Conservation (phyloP, 768 basidiomycete species). For the Cystofilobasidium bisporidii region DNA sequence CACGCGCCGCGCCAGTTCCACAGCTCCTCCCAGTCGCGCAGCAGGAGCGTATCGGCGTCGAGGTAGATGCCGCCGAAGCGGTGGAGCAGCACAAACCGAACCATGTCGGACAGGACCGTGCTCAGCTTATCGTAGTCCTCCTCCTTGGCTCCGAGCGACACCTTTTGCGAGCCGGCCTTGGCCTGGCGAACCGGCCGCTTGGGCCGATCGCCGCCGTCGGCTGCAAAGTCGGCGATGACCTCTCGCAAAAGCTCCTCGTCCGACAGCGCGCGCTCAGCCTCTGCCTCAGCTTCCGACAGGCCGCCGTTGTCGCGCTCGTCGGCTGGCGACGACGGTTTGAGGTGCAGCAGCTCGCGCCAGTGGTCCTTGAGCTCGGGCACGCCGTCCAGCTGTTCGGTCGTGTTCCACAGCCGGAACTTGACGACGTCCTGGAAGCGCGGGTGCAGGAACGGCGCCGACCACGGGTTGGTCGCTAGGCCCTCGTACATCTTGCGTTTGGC, state of each 20-base stretch:
- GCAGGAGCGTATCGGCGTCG: slow-evolving; percentile 88
- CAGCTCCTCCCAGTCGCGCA: slow-evolving; percentile 96
- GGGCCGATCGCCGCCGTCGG: slow-evolving; percentile 2
- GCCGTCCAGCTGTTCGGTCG: slow-evolving; percentile 89
- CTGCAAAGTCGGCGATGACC: slow-evolving; percentile 46
- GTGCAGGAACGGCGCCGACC: slow-evolving; percentile 92
- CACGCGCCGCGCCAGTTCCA: slow-evolving; percentile 97
- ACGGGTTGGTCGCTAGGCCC: slow-evolving; percentile 67
- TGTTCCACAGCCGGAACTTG: slow-evolving; percentile 96
- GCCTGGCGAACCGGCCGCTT: background rate
- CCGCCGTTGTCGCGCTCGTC: slow-evolving; percentile 13
- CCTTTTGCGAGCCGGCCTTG: slow-evolving; percentile 5
- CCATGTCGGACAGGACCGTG: slow-evolving; percentile 92
- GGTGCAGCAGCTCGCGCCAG: slow-evolving; percentile 75
- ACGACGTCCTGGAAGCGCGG: slow-evolving; percentile 83
- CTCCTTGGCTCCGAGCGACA: slow-evolving; percentile 57
- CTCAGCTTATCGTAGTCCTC: slow-evolving; percentile 81
- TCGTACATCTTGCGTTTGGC: slow-evolving; percentile 75
- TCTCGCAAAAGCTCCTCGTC: slow-evolving; percentile 61
- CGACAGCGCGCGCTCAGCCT: slow-evolving; percentile 12
- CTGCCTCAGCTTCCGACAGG: slow-evolving; percentile 25
- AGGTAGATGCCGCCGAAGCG: slow-evolving; percentile 94
- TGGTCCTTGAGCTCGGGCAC: slow-evolving; percentile 79
- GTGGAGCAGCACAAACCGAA: slow-evolving; percentile 91
- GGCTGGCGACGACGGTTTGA: slow-evolving; percentile 56